Evolutionary conservation across 129 eudicot species (phyloP), one percentile per base, ranked within the genome.

Genomic region (Dittrichia graveolens): DNA sequence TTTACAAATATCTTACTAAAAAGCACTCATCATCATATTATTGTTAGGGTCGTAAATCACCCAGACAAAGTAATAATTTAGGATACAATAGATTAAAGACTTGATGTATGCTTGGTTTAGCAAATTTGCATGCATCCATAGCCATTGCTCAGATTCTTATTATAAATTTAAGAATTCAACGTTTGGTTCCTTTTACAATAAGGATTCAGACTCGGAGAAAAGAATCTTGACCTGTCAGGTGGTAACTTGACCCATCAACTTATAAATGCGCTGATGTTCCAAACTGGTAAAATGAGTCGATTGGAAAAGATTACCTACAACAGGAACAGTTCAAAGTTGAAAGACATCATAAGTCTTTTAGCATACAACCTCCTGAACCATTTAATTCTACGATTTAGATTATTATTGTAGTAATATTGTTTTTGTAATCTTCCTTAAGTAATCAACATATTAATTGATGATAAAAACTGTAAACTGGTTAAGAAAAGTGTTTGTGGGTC

Each of bases 121-220:
- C 31, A 71, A 65, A 40, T 57, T 57, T 18, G 59, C 59, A 18
- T 54, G 3, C 35, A 16, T 52, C 47, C 16, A 61, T 7, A 11
- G 53, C 69, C 37, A 64, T 41, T 64, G 69, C 53, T 42, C 2
- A 8, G 39, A 43, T 64, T 64, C 45, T 64, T 64, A 4, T 64
- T 42, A 42, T 43, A 19, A 9, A 64, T 0, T 18, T 43, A 8
- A 7, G n/a, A 7, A 43, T 3, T 18, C 43, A 16, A 16, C 3
- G 35, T 16, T 16, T 54, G 59, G 59, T 54, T 16, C 34, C 59
- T 54, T 54, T 5, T 54, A 3, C 35, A 12, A 15, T 52, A 52
- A 52, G 31, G 58, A 52, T 52, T 15, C 31, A 2, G n/a, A 52
- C 31, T 15, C 8, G 16, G 34, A 52, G 31, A 16, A 15, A 52